phyloP scores from a whole-genome alignment of 2,329 filamentous ascomycete genomes.

The Thelonectria discophora region DNA sequence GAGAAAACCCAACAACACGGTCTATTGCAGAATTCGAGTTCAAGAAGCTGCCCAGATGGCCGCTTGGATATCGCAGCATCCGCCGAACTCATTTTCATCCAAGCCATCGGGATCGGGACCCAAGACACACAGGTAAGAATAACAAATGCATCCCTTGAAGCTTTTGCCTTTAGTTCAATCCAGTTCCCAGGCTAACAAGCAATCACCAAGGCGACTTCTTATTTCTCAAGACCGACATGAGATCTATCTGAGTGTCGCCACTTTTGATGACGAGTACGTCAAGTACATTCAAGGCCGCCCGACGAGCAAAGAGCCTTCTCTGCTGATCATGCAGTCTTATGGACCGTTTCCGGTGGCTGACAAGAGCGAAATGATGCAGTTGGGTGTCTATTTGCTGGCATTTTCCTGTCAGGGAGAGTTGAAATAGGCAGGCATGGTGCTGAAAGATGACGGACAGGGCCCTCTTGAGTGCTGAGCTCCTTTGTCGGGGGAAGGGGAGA shows the following conservation, averaged over 20 bases:
- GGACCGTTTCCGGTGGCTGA: neutral
- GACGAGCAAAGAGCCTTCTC: neutral
- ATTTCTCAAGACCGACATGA: neutral
- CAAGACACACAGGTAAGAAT: too few species aligned
- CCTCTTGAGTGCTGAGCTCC: too few species aligned
- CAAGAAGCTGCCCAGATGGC: constrained; percentile 5
- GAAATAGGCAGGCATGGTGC: too few species aligned
- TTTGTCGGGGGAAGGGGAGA: too few species aligned
- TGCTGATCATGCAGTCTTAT: neutral
- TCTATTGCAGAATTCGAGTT: neutral
- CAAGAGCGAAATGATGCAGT: too few species aligned
- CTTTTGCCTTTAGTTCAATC: too few species aligned
- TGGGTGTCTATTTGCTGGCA: too few species aligned
- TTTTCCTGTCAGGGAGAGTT: too few species aligned
- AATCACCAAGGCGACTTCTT: neutral
- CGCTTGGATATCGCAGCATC: constrained; percentile 3
- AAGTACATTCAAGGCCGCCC: neutral
- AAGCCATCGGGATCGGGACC: neutral
- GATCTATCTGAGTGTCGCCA: neutral
- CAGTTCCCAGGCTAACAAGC: too few species aligned
- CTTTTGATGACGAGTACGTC: neutral
- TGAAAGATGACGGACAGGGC: too few species aligned
- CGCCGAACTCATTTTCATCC: neutral
- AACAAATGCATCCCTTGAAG: too few species aligned
- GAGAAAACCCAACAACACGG: neutral